A percentile compares a stretch with the other conserved stretches of the same genome.
phyloP scores from a whole-genome alignment of 75 land plant species.

The Cunninghamia lanceolata region DNA sequence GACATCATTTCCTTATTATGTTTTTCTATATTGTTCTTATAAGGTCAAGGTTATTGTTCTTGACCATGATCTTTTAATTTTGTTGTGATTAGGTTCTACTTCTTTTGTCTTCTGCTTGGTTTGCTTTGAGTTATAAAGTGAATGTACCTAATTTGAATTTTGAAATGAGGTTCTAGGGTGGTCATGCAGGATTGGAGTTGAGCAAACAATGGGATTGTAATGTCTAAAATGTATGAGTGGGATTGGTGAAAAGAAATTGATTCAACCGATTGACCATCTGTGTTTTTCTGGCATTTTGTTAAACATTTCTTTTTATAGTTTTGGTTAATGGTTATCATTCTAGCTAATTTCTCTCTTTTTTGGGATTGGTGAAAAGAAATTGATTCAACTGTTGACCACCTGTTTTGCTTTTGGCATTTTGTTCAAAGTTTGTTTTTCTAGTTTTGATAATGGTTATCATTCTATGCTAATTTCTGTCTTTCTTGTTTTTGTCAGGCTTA shows the following conservation, averaged over 20 bases:
- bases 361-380: background rate
- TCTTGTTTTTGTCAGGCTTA: background rate
- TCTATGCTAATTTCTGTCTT: background rate
- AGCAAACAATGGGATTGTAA: background rate
- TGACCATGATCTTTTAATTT: too few relatives aligned
- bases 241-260: too few relatives aligned
- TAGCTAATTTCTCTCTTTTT: background rate
- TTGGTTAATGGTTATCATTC: background rate
- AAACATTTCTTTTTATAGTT: background rate
- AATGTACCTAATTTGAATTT: background rate
- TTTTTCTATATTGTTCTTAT: background rate
- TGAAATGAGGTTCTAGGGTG: background rate
- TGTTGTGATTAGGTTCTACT: background rate
- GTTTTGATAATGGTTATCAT: background rate
- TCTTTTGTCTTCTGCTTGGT: too few relatives aligned
- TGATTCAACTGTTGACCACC: background rate
- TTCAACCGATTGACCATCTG: background rate
- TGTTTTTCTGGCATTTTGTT: background rate
- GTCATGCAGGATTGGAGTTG: too few relatives aligned
- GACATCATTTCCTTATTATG: background rate
- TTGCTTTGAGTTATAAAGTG: background rate
- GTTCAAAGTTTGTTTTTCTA: background rate
- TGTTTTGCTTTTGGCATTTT: background rate
- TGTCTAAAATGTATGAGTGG: background rate
- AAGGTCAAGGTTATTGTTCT: background rate